Percentiles rank a stretch among this genome's conserved stretches.
These are phyloP conservation scores for Polyporus tsugae DNA, from an alignment of 1,284 basidiomycete genomes.

Conservation along the genomic window DNA sequence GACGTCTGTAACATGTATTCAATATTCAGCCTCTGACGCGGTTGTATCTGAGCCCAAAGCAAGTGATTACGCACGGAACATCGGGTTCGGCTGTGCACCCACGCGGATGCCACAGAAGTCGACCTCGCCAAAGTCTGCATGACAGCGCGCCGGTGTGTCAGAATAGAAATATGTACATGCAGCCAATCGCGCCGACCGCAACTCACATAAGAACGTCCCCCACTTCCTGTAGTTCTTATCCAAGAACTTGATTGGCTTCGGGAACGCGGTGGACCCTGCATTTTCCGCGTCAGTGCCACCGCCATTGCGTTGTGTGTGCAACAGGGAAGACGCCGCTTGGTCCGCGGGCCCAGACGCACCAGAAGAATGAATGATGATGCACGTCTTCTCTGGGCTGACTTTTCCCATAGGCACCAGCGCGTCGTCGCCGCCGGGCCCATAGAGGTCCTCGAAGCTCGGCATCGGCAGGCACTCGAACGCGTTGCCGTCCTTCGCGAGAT, in stretches of 20 bases:
- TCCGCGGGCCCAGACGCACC: constrained; percentile 33
- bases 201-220: constrained; percentile 26
- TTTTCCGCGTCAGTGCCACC: neutral
- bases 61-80: constrained; percentile 33
- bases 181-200: neutral
- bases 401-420: constrained; percentile 29
- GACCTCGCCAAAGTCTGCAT: constrained; percentile 24
- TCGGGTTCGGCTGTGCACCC: constrained; percentile 34
- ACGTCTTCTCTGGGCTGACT: constrained; percentile 30
- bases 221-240: constrained; percentile 24
- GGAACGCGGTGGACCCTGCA: constrained; percentile 42
- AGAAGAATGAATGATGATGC: constrained; percentile 44
- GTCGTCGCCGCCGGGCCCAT: constrained; percentile 21
- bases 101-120: constrained; percentile 36
- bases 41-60: neutral
- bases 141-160: neutral
- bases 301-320: neutral
- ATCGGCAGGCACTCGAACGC: constrained; percentile 29
- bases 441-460: constrained; percentile 24
- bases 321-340: neutral
- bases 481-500: constrained; percentile 25
- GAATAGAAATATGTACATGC: neutral
- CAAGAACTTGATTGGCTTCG: constrained; percentile 38
- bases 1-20: constrained; percentile 12
- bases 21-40: neutral